Percentiles rank a stretch among this genome's conserved stretches.
phyloP scores from a whole-genome alignment of 805 yeast species.

The Teunomyces cretensis region DNA sequence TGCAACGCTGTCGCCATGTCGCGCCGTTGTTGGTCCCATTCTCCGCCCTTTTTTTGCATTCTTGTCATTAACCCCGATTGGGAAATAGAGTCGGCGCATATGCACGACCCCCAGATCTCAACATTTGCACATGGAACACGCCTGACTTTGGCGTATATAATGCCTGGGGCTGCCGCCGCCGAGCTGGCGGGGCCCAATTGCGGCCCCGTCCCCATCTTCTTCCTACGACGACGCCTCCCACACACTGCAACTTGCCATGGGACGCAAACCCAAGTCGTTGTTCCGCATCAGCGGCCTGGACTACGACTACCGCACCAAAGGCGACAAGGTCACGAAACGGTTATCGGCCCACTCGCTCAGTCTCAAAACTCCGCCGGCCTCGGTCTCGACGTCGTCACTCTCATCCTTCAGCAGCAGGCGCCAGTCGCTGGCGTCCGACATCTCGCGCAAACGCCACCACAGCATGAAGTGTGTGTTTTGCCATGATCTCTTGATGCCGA shows the following conservation, averaged over 20 bases:
- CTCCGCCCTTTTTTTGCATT: neutral
- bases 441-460: neutral
- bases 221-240: too few relatives aligned
- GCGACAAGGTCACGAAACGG: constrained; percentile 4
- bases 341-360: constrained; percentile 7
- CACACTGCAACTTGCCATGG: neutral
- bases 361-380: constrained; percentile 5
- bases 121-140: constrained; percentile 1
- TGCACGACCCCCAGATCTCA: neutral
- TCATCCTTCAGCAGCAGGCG: constrained; percentile 7
- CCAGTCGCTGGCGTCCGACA: neutral
- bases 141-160: neutral
- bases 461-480: constrained; percentile 18
- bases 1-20: neutral
- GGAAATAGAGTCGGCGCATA: constrained; percentile 1
- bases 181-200: too few relatives aligned
- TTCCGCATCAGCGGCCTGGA: constrained; percentile 1
- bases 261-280: neutral
- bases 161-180: too few relatives aligned
- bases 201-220: too few relatives aligned
- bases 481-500: constrained; percentile 12
- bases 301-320: neutral
- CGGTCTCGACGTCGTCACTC: constrained; percentile 5
- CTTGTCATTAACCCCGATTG: neutral
- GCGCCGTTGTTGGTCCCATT: neutral